Evolutionary conservation across 345 rosid species (phyloP).

Genomic region (Jatropha curcas): DNA sequence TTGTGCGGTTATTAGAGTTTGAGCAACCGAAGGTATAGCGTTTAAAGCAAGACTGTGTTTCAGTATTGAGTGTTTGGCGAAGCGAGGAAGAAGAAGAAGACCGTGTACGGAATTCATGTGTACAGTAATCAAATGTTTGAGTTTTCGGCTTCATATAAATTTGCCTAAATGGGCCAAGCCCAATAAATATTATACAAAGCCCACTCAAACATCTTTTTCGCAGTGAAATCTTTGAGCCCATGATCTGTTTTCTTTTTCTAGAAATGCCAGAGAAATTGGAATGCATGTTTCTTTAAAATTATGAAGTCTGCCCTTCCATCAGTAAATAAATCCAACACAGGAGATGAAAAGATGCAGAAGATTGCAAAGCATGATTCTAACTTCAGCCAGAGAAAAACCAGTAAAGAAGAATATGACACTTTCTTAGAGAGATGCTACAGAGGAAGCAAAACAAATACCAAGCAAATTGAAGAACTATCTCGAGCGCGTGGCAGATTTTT

Average conservation of each 20-base stretch:
- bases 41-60: constrained; percentile 18
- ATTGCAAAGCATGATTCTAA: too few relatives aligned
- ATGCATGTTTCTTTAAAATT: too few relatives aligned
- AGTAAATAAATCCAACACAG: too few relatives aligned
- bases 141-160: neutral
- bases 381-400: too few relatives aligned
- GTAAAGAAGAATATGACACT: too few relatives aligned
- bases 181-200: neutral
- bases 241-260: neutral
- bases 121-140: neutral
- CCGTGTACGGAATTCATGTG: constrained; percentile 13
- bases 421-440: too few relatives aligned
- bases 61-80: neutral
- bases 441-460: too few relatives aligned
- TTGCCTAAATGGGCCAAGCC: neutral
- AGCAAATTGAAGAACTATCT: too few relatives aligned
- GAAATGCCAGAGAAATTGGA: neutral
- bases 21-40: constrained; percentile 7
- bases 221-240: constrained; percentile 41
- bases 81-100: constrained; percentile 7
- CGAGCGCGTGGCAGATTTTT: too few relatives aligned
- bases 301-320: too few relatives aligned
- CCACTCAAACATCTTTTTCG: neutral
- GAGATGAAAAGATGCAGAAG: too few relatives aligned
- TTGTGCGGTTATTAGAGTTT: neutral